Evolutionary conservation across 148 eudicot genomes (phyloP), one percentile per base, ranked within the genome.

Genomic region (Nepenthes mirabilis): DNA sequence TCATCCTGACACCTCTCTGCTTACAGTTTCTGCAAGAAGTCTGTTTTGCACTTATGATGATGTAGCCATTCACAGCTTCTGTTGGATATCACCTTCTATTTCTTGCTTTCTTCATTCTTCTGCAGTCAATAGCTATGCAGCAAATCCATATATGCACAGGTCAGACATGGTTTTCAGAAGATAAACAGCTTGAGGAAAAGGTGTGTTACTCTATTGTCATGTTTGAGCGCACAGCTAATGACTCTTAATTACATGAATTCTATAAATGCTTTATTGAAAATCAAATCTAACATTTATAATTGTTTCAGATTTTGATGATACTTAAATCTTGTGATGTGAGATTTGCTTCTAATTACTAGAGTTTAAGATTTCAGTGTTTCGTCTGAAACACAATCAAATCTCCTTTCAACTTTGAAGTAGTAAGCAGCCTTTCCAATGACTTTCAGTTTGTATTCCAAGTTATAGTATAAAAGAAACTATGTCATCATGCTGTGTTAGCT

Each of bases 101-200:
- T 45, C 48, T 45, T 45, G 6, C 48, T 45, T 13, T 13, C 8
- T 72, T 34, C 49, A 33, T 14, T 37, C 43, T 36, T 53, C 14
- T 40, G 48, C 74, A 89, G 96, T 66, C 83, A 55, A 65, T 72
- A 50, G 83, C 79, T 49, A 74, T 79, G 78, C 82, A 78, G 49
- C 82, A 81, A 63, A 86, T 89, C 43, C 77, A 69, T 59, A 53
- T 69, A 49, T 73, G 64, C 64, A 89, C 93, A 64, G 75, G 91
- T 65, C 76, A 85, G 65, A 87, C 93, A 56, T 89, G 96, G 96
- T 74, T 74, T 72, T 72, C 79, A 59, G 80, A 83, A 56, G 77
- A 77, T 62, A 79, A 78, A 71, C 81, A 80, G 68, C 87, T 89
- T 45, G 72, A 75, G 69, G 61, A 69, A 58, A 82, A 89, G 96